These are phyloP conservation scores for Rhodotorula sp. DNA, from an alignment of 1,284 basidiomycete species.

Conservation along the genomic window DNA sequence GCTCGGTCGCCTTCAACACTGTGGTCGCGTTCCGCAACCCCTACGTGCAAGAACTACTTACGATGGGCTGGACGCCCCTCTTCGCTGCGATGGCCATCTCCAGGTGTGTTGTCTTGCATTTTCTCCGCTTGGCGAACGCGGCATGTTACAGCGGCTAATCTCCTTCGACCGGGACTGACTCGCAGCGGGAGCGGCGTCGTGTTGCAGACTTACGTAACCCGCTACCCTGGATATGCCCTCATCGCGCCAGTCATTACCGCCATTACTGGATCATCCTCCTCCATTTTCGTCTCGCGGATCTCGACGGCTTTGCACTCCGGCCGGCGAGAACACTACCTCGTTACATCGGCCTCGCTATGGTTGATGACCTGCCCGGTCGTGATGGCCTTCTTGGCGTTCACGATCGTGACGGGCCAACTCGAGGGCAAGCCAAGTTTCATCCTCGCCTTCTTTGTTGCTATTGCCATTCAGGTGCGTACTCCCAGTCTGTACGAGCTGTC, in stretches of 20 bases:
- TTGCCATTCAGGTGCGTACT: slow-evolving; percentile 63
- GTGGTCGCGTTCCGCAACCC: slow-evolving; percentile 61
- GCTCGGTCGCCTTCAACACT: slow-evolving; percentile 60
- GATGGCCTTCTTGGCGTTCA: slow-evolving; percentile 65
- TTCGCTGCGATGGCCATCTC: slow-evolving; percentile 91
- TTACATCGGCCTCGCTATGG: slow-evolving; percentile 59
- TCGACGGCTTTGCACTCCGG: slow-evolving; percentile 75
- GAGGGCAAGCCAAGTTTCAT: slow-evolving; percentile 66
- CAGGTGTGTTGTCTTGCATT: slow-evolving; percentile 24
- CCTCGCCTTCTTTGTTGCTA: slow-evolving; percentile 64
- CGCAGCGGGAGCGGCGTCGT: slow-evolving; percentile 80
- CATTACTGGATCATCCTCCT: slow-evolving; percentile 80
- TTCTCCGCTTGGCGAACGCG: not conserved
- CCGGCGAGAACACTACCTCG: slow-evolving; percentile 42
- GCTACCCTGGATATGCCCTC: slow-evolving; percentile 82
- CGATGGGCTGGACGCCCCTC: slow-evolving; percentile 83
- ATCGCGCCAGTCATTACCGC: slow-evolving; percentile 88
- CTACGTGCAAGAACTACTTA: slow-evolving; percentile 67
- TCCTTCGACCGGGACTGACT: too few relatives aligned
- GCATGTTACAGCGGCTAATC: not conserved
- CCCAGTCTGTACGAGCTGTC: not conserved
- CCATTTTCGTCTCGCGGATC: slow-evolving; percentile 85
- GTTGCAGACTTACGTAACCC: slow-evolving; percentile 80
- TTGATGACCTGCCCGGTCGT: slow-evolving; percentile 73
- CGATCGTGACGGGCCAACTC: slow-evolving; percentile 71